phyloP scores from a whole-genome alignment of 1,139 yeast species.

The Saccharomycopsis phalli region DNA sequence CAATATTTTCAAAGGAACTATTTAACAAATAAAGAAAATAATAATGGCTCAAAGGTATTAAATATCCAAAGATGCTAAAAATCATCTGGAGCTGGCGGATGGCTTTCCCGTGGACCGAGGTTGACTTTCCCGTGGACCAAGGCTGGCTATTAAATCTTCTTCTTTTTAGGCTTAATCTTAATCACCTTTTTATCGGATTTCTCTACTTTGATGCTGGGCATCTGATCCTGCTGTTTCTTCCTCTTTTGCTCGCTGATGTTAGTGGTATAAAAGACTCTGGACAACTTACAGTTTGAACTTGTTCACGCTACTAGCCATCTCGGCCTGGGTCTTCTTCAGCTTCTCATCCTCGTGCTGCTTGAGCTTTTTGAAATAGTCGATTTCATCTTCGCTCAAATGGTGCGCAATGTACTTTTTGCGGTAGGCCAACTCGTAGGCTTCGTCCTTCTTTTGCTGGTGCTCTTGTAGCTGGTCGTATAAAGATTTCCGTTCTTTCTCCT shows the following conservation, averaged over 20 bases:
- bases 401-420: slow-evolving; percentile 13
- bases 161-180: neutral
- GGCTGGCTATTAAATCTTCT: neutral
- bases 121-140: no score
- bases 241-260: neutral
- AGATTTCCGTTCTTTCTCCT: slow-evolving; percentile 7
- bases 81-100: no score
- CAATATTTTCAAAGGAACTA: no score
- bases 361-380: slow-evolving; percentile 4
- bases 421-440: slow-evolving; percentile 4
- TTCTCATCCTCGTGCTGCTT: neutral
- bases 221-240: no score
- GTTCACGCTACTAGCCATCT: neutral
- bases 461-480: slow-evolving; percentile 14
- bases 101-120: no score
- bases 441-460: slow-evolving; percentile 6
- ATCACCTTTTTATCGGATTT: neutral
- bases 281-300: slow-evolving; percentile 4
- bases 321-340: neutral
- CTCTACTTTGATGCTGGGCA: neutral
- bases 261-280: neutral
- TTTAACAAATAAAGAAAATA: no score
- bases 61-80: no score
- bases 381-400: slow-evolving; percentile 7
- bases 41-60: no score